Evolutionary conservation across 352 stramenopile genomes (phyloP).

Genomic region (Globisporangium nunn): DNA sequence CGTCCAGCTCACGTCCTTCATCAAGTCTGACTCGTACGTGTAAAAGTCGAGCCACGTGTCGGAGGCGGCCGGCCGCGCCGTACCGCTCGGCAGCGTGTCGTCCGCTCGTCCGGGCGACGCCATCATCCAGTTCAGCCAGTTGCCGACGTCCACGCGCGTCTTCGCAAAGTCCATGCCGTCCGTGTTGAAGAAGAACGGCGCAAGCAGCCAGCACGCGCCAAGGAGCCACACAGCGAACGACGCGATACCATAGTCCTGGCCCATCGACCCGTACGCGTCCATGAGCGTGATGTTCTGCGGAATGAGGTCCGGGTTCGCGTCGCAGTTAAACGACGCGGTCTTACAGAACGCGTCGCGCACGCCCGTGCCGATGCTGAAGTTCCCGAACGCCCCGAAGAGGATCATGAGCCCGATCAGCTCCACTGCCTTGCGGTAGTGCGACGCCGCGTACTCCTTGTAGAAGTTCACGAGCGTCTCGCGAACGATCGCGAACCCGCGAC

Average conservation of each 20-base stretch:
- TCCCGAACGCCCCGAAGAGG: slow-evolving; percentile 70
- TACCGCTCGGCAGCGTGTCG: slow-evolving; percentile 33
- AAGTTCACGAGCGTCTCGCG: slow-evolving; percentile 82
- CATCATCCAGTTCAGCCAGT: slow-evolving; percentile 84
- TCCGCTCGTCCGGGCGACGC: slow-evolving; percentile 40
- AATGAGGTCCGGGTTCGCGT: slow-evolving; percentile 37
- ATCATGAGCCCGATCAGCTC: slow-evolving; percentile 80
- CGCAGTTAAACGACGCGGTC: slow-evolving; percentile 41
- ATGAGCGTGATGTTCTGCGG: slow-evolving; percentile 68
- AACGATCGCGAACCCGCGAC: slow-evolving; percentile 80
- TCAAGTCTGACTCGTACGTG: slow-evolving; percentile 64
- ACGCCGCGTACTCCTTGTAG: slow-evolving; percentile 81
- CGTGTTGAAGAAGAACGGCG: slow-evolving; percentile 86
- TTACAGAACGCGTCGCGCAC: slow-evolving; percentile 52
- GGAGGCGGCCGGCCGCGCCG: slow-evolving; percentile 13
- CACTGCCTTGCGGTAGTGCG: slow-evolving; percentile 76
- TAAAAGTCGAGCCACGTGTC: slow-evolving; percentile 81
- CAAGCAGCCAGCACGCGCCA: slow-evolving; percentile 67
- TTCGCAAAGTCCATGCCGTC: slow-evolving; percentile 84
- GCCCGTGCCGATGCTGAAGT: slow-evolving; percentile 67
- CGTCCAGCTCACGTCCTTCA: slow-evolving; percentile 54
- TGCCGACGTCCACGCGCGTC: slow-evolving; percentile 71
- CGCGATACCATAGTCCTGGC: slow-evolving; percentile 80
- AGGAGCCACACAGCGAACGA: slow-evolving; percentile 87
- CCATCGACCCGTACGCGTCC: slow-evolving; percentile 75